Evolutionary conservation across 2,329 filamentous ascomycete genomes (phyloP), one percentile per base, ranked within the genome.

Genomic region (Teratosphaeria pseudoeucalypti): DNA sequence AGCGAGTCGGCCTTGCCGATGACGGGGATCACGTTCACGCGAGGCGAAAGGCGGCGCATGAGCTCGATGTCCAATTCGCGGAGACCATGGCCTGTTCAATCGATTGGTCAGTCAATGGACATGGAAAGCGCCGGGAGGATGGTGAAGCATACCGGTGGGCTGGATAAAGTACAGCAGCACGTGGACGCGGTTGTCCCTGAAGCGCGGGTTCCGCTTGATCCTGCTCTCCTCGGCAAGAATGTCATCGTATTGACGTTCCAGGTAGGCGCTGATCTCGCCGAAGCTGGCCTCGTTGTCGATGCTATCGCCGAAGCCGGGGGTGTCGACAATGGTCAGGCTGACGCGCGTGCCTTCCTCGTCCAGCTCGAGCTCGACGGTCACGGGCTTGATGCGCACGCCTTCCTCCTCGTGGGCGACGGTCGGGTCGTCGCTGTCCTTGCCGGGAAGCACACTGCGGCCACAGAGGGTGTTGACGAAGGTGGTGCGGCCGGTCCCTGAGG

Each of bases 131-230:
- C 47, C 23, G 29, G 2, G 29, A 32, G 23, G 55, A 29, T 26
- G 54, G 27, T 32, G 37, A 91, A 27, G 19, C 68, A 58, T 58
- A 71, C 94, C 94, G 63, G 94, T 99, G 55, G 94, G 94, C 66
- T 94, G 95, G 82, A 99, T 97, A 77, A 99, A 99, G 84, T 99
- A 99, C 71, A 99, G 87, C 75, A 99, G 86, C 68, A 92, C 94
- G 74, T 99, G 94, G 55, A 99, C 90, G 80, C 94, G 90, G 81
- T 99, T 97, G 80, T 99, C 94, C 74, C 94, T 88, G 88, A 99
- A 99, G 73, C 94, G 87, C 70, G 94, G 94, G 82, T 99, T 99
- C 91, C 94, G 94, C 89, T 99, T 99, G 83, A 99, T 99, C 82
- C 94, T 90, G 71, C 94, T 97, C 81, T 99, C 94, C 81, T 97